Base-by-base conservation (phyloP, 306 rosid species). In the Dryas drummondii region DNA sequence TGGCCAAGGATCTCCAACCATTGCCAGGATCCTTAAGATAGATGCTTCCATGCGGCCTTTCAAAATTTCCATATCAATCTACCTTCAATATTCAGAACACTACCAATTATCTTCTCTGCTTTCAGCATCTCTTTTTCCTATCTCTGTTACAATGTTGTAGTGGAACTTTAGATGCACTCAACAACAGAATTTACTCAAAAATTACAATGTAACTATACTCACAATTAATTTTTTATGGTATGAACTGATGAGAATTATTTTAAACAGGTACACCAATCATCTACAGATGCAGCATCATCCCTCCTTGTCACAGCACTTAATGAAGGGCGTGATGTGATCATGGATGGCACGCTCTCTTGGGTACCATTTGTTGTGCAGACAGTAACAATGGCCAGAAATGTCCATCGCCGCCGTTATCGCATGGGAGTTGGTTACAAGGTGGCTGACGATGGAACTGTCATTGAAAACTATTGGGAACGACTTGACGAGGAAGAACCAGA, bases 261-360 rank as follows among this genome's bases (percentile, higher is more conserved):
- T 46, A 77, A 85, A 87, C 83, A 94, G 98, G 98, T 94, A 19
- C 98, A 94, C 82, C 98, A 94, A 85, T 91, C 97, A 65, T 94
- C 98, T 14, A 88, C 98, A 12, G 97, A 94, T 69, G 98, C 98
- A 62, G 98, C 98, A 64, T 91, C 98, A 74, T 94, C 98, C 49
- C 94, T 94, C 27, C 75, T 94, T 42, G 98, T 94, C 70, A 94
- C 98, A 56, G 98, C 96, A 44, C 82, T 94, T 27, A 94, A 94
- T 49, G 98, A 96, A 77, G 99, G 99, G 64, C 48, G 99, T 64
- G 97, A 92, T 63, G 99, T 92, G 52, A 90, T 92, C 61, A 96
- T 96, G 98, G 99, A 96, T 75, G 99, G 99, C 50, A 96, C 99
- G 27, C 89, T 96, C 60, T 96, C 99, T 16, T 96, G 99, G 99